Base-by-base conservation (phyloP, 768 basidiomycete species). In the Lactarius psammicola region DNA sequence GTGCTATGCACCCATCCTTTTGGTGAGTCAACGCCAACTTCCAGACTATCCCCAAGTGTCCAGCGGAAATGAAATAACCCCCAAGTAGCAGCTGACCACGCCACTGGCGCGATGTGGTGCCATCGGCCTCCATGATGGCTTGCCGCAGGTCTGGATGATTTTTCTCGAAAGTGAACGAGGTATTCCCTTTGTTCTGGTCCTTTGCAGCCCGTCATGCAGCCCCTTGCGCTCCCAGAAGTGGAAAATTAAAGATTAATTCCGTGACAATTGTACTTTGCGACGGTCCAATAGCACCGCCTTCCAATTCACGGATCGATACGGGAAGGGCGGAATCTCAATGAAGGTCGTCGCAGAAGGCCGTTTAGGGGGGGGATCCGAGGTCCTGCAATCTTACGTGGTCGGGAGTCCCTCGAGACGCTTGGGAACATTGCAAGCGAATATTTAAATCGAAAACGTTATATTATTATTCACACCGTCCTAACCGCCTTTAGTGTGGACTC, bases 31-130 rank as follows among this genome's bases (percentile, higher is more conserved):
- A 61, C 26, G n/a, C 55, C 40, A 34, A 31, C 3, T 58, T 55
- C 61, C 51, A 44, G 61, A 63, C 59, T 55, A 58, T 49, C 53
- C 40, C 49, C 38, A 66, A 62, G 57, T 10, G 51, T 63, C 26
- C 40, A 23, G 18, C 61, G 66, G 61, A 63, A 55, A 67, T 58
- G 57, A 67, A 63, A 63, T 33, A 30, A 18, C 20, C 42, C 56
- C 26, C 61, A 23, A 30, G 40, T 58, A 62, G 51, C 66, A 67
- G 61, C 61, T 67, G 66, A 67, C 61, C 56, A 63, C 66, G 66
- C 66, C 66, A 67, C 66, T 36, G 34, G 56, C 65, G 64, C 56
- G 66, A 56, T 63, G 51, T 55, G 57, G 61, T 67, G 56, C 61
- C 57, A 34, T 53, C 57, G 51, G 57, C 33, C 59, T 42, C 59